Evolutionary conservation across 345 rosid genomes (phyloP), one percentile per base, ranked within the genome.

Genomic region (Schrenkiella parvula): DNA sequence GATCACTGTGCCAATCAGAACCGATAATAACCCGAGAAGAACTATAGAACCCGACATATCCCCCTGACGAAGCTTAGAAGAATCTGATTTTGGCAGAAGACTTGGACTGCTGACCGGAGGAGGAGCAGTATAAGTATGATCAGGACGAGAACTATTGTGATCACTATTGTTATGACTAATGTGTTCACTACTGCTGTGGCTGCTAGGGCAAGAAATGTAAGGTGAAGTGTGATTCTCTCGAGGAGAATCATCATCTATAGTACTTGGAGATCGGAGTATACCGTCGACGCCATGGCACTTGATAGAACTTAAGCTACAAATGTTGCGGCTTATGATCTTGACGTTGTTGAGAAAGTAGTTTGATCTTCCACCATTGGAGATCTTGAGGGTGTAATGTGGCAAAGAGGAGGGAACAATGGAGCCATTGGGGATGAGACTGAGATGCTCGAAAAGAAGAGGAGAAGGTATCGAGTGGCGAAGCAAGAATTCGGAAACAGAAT

Each of bases 281-380:
- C 87, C 87, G 43, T 84, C 89, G 7, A 89, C 78, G 19, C 95
- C 96, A 65, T 92, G 98, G 66, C 98, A 89, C 28, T 89, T 74
- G 55, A 89, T 89, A 14, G 98, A 82, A 2, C 85, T 84, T 18
- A 79, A 72, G 15, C 66, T 83, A 72, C 96, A 92, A 44, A 92
- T 71, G 43, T 89, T 80, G 0, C 88, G 96, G 71, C 85, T 81
- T 22, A 64, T 72, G 74, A 89, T 70, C 56, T 72, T 86, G 28
- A 87, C 90, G 53, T 86, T 80, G 79, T 93, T 89, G 66, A 93
- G 75, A 61, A 62, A 82, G 70, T 75, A 82, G 57, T 29, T 78
- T 50, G 59, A 77, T 50, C 89, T 74, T 18, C 96, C 95, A 1
- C 73, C 77, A 12, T 93, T 93, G 17, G 71, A 34, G 56, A 90